Evolutionary conservation across 2,329 filamentous ascomycete species (phyloP).

Genomic region (Paraphoma chrysanthemicola): DNA sequence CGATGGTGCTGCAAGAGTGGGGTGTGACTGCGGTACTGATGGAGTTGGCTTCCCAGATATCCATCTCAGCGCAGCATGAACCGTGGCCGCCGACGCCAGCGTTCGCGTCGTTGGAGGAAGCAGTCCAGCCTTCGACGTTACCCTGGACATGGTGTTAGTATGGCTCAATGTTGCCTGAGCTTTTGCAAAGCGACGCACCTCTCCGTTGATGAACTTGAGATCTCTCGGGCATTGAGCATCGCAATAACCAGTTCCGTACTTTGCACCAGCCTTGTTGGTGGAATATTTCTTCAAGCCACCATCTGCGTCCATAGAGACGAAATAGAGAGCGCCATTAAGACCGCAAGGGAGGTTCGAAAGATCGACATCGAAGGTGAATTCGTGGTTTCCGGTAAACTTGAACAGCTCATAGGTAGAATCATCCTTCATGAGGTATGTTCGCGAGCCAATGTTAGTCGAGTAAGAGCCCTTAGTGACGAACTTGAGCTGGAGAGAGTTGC

Average conservation of each 20-base stretch:
- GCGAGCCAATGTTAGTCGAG: constrained; percentile 47
- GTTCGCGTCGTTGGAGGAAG: constrained; percentile 61
- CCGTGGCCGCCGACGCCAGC: constrained; percentile 62
- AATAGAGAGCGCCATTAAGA: constrained; percentile 63
- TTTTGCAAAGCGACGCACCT: constrained; percentile 18
- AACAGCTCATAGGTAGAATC: constrained; percentile 45
- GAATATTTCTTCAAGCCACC: constrained; percentile 60
- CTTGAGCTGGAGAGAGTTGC: constrained; percentile 60
- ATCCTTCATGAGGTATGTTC: constrained; percentile 47
- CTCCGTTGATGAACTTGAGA: constrained; percentile 60
- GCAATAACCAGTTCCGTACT: constrained; percentile 56
- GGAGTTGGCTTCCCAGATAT: constrained; percentile 70
- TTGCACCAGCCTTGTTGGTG: constrained; percentile 60
- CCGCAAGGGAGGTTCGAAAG: constrained; percentile 71
- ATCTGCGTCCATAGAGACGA: constrained; percentile 66
- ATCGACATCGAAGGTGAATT: constrained; percentile 49
- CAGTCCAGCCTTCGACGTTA: constrained; percentile 62
- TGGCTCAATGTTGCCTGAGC: neutral
- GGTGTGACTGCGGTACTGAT: constrained; percentile 69
- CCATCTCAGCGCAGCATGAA: constrained; percentile 70
- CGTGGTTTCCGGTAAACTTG: constrained; percentile 54
- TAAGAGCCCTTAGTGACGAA: constrained; percentile 61
- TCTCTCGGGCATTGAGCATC: constrained; percentile 47
- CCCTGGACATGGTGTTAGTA: constrained; percentile 34
- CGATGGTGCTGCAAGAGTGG: constrained; percentile 64